phyloP scores from a whole-genome alignment of 352 stramenopile genomes.

The Phytopythium delawarense region DNA sequence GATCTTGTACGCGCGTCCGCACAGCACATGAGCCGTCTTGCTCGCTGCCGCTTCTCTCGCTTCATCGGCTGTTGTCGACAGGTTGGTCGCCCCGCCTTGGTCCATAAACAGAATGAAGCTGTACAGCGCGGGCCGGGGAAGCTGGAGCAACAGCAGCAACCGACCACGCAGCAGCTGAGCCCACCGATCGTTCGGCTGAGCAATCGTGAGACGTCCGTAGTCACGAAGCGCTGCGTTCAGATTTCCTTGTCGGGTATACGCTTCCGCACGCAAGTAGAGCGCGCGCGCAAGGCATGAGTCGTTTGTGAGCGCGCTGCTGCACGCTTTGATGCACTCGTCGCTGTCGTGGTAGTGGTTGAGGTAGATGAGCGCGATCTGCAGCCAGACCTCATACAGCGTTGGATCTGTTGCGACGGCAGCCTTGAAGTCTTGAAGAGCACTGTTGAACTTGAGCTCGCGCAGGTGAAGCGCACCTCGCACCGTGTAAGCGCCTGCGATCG shows the following conservation, averaged over 20 bases:
- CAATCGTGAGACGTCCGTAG: constrained; percentile 59
- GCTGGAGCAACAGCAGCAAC: constrained; percentile 52
- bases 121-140: constrained; percentile 58
- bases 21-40: constrained; percentile 47
- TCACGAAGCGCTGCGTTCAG: constrained; percentile 44
- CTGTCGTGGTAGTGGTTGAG: constrained; percentile 79
- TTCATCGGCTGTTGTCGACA: background rate
- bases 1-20: constrained; percentile 64
- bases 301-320: constrained; percentile 54
- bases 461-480: constrained; percentile 66
- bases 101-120: constrained; percentile 74
- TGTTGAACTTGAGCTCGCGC: constrained; percentile 73
- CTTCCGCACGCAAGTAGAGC: constrained; percentile 64
- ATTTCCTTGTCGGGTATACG: constrained; percentile 61
- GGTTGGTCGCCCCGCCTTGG: constrained; percentile 15
- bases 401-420: constrained; percentile 65
- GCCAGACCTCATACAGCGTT: constrained; percentile 71
- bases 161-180: constrained; percentile 54
- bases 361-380: constrained; percentile 79
- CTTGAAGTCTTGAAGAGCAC: constrained; percentile 77
- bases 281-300: constrained; percentile 56
- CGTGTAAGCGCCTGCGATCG: constrained; percentile 67
- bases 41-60: background rate
- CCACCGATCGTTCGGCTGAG: constrained; percentile 56
- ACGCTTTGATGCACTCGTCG: constrained; percentile 61